Base-by-base conservation (phyloP, 2,329 filamentous ascomycete genomes). In the Monosporascus ibericus region DNA sequence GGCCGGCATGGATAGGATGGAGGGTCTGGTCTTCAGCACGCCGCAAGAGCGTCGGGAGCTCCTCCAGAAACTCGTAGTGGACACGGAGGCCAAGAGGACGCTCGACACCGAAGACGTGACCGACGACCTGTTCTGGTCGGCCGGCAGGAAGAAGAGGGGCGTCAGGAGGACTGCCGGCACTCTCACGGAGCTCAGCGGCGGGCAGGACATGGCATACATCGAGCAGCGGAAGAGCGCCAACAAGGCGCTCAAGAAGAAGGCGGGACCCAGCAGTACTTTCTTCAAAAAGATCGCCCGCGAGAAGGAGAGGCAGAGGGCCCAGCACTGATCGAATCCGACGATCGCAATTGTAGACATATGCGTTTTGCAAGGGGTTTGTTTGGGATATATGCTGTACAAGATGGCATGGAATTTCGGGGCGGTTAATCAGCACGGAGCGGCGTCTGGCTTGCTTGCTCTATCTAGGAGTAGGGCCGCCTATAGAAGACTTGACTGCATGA, bases 191-290 rank as follows among this genome's bases (percentile, higher is more conserved):
- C 78, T 96, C 52, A 90, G 88, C 51, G 94, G 94, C 52, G 94
- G 92, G 0, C 89, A 95, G 66, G 90, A 95, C 66, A 97, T 99
- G 94, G 92, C 92, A n/a, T 97, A 92, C 68, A 84, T 90, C 52
- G 89, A 92, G 69, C 86, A 89, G 70, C 90, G 89, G 70, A 87
- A 85, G 75, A 84, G 79, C 61, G 77, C 79, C 58, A 90, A 88
- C 64, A 85, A 84, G 72, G 75, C 78, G 57, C 70, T 85, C 63
- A 86, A 85, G 74, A 80, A 83, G 65, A 81, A 82, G 62, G 74
- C 73, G 51, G 73, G 70, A n/a, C 74, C 78, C 55, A 80, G 80
- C 58, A 79, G 72, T 61, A 71, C 78, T 1, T 82, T 87, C 65
- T 88, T 88, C 70, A 83, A 80, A 70, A 87, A 87, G 68, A 70